Evolutionary conservation across 2,329 filamentous ascomycete species (phyloP).

Genomic region (Pseudocercospora macadamiae): DNA sequence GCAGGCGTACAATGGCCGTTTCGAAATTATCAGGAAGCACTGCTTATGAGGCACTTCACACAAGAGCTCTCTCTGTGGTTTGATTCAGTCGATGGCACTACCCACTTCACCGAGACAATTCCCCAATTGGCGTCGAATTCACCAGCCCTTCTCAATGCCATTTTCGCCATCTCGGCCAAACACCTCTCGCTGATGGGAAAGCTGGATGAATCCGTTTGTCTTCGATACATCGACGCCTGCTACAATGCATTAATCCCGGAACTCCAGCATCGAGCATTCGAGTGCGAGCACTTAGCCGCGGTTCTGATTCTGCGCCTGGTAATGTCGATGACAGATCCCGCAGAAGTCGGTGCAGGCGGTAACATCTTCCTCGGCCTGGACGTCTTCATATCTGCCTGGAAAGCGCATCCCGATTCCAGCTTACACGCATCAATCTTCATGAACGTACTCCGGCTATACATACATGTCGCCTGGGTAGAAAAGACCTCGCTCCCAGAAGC

Average conservation of each 20-base stretch:
- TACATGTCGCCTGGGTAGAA: constrained; percentile 14
- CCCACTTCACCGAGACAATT: constrained; percentile 58
- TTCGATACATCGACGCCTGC: constrained; percentile 17
- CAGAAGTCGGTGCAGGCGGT: background rate
- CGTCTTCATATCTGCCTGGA: constrained; percentile 18
- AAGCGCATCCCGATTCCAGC: constrained; percentile 12
- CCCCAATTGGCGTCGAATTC: constrained; percentile 56
- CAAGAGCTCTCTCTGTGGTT: constrained; percentile 33
- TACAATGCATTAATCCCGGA: constrained; percentile 15
- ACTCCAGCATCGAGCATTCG: constrained; percentile 15
- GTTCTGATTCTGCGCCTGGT: constrained; percentile 17
- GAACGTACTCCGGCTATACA: constrained; percentile 17
- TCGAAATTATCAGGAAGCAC: constrained; percentile 31
- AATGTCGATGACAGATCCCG: constrained; percentile 14
- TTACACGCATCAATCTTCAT: constrained; percentile 20
- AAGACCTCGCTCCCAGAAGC: constrained; percentile 10
- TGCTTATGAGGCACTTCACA: constrained; percentile 34
- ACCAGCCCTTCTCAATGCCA: constrained; percentile 58
- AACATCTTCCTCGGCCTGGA: constrained; percentile 18
- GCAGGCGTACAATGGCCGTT: constrained; percentile 27
- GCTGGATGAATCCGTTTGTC: constrained; percentile 8
- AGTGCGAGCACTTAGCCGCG: constrained; percentile 10
- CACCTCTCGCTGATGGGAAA: constrained; percentile 44
- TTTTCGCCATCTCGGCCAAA: constrained; percentile 58
- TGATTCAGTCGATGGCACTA: constrained; percentile 33